These are phyloP conservation scores for Mollisiaceae sp. DNA, from an alignment of 2,329 filamentous ascomycete species.

Conservation along the genomic window DNA sequence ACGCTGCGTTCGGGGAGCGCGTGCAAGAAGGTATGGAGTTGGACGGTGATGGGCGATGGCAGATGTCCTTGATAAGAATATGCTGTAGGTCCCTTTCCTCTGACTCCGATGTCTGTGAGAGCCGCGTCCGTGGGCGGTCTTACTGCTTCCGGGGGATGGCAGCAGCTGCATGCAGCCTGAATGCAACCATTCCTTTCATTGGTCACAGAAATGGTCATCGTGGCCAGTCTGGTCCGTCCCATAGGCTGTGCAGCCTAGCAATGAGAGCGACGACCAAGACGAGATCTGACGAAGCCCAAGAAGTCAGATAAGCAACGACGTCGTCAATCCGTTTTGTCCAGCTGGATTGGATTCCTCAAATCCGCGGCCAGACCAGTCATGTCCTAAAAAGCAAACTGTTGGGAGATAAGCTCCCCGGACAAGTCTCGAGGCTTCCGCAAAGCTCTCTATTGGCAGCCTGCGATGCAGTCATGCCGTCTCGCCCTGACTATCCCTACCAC, in stretches of 20 bases:
- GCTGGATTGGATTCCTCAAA: background rate
- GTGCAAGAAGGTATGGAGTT: conserved; percentile 2
- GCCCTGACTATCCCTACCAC: background rate
- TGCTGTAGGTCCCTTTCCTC: background rate
- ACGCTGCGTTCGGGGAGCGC: background rate
- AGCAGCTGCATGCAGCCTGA: conserved; percentile 3
- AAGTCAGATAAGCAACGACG: conserved; percentile 9
- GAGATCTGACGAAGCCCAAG: background rate
- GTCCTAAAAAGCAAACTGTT: conserved; percentile 8
- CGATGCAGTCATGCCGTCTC: conserved; percentile 1
- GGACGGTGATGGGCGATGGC: background rate
- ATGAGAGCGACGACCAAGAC: background rate
- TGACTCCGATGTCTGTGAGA: conserved; percentile 4
- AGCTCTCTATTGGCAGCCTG: conserved; percentile 2
- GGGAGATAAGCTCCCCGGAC: conserved; percentile 17
- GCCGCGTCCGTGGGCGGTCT: conserved; percentile 4
- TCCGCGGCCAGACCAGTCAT: background rate
- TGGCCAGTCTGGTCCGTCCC: background rate
- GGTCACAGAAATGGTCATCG: background rate
- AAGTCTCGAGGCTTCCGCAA: background rate
- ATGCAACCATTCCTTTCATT: background rate
- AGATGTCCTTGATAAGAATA: background rate
- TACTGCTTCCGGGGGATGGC: conserved; percentile 2
- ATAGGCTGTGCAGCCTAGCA: conserved; percentile 4
- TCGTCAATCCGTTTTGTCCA: background rate